These are phyloP conservation scores for Spinacia oleracea DNA, from an alignment of 179 eudicot genomes.

Conservation along the genomic window DNA sequence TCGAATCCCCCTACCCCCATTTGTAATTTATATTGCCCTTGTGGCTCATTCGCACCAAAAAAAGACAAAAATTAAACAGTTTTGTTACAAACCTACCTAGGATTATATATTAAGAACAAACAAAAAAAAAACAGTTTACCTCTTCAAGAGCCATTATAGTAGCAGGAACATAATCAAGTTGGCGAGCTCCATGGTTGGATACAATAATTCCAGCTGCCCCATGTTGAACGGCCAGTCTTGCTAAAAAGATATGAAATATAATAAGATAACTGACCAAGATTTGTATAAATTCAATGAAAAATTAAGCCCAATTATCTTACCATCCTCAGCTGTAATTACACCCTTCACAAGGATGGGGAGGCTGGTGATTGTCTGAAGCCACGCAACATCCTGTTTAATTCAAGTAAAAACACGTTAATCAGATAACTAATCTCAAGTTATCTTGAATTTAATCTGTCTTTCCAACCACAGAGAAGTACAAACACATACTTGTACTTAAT, in stretches of 20 bases:
- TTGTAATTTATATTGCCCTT: too few relatives aligned
- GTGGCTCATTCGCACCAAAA: too few relatives aligned
- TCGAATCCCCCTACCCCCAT: too few relatives aligned
- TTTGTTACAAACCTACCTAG: neutral
- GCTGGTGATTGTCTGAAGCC: slow-evolving; percentile 90
- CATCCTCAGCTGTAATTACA: slow-evolving; percentile 91
- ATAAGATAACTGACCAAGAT: neutral
- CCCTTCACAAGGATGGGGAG: slow-evolving; percentile 96
- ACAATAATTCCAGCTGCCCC: slow-evolving; percentile 67
- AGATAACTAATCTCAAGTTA: neutral
- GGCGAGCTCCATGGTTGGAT: slow-evolving; percentile 72
- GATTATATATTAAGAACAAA: neutral
- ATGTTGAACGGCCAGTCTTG: slow-evolving; percentile 48
- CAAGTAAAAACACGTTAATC: neutral
- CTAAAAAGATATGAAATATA: slow-evolving; percentile 25
- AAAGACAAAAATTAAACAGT: neutral
- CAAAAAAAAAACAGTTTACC: slow-evolving; percentile 24
- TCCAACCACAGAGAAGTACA: neutral
- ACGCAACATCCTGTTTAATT: slow-evolving; percentile 71
- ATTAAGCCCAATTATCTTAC: slow-evolving; percentile 36
- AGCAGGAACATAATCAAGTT: slow-evolving; percentile 61
- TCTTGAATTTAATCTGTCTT: neutral
- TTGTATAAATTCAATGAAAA: neutral
- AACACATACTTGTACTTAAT: neutral
- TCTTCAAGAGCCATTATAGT: slow-evolving; percentile 65